Evolutionary conservation across 2,329 filamentous ascomycete species (phyloP).

Genomic region (Paecilomyces variotii): DNA sequence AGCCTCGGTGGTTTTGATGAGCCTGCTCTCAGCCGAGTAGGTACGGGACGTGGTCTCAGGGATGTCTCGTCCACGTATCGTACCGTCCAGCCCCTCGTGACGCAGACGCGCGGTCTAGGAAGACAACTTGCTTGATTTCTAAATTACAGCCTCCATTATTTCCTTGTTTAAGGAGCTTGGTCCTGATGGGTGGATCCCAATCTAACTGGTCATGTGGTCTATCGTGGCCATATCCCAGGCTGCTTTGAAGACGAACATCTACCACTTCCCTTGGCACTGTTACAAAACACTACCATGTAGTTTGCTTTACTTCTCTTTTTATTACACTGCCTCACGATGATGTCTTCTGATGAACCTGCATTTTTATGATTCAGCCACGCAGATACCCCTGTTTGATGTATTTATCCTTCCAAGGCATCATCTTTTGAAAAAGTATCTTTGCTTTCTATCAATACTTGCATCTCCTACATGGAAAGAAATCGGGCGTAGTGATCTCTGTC

Average conservation of each 20-base stretch:
- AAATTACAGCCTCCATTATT: slow-evolving; percentile 4
- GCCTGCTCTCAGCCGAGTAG: slow-evolving; percentile 9
- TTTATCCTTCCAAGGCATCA: neutral
- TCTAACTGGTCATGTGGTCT: no score
- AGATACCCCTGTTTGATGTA: slow-evolving; percentile 1
- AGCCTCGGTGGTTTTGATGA: slow-evolving; percentile 14
- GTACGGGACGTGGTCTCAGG: slow-evolving; percentile 8
- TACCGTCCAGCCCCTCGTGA: slow-evolving; percentile 18
- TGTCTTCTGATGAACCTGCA: neutral
- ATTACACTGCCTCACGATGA: neutral
- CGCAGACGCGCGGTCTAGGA: slow-evolving; percentile 27
- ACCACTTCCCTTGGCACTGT: neutral
- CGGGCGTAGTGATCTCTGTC: no score
- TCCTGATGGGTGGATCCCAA: no score
- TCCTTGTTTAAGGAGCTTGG: no score
- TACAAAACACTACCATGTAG: neutral
- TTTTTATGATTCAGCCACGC: neutral
- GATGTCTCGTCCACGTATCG: slow-evolving; percentile 19
- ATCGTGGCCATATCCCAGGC: no score
- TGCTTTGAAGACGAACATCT: neutral
- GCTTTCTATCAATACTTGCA: no score
- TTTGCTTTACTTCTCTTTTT: neutral
- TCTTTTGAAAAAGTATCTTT: neutral
- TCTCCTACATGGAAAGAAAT: no score
- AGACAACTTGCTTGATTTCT: slow-evolving; percentile 30